Conservation (phyloP, 768 basidiomycete genomes). For the Collybia sp. region DNA sequence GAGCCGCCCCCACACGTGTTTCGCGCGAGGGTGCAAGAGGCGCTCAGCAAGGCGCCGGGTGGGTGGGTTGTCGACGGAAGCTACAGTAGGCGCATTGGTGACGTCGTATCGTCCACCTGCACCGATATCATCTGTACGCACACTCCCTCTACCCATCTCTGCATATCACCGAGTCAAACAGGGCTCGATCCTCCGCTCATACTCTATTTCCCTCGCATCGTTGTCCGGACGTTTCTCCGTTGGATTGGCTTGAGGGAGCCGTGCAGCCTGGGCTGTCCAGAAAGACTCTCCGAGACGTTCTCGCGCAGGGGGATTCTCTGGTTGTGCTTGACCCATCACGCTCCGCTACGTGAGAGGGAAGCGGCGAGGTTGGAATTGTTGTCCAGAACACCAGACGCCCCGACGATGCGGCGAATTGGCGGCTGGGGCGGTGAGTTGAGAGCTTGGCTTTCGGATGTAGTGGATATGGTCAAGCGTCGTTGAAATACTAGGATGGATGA, state of each 20-base stretch:
- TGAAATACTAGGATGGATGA: no score
- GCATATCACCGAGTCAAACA: slow-evolving; percentile 14
- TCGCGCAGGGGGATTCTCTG: slow-evolving; percentile 44
- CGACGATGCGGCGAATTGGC: slow-evolving; percentile 43
- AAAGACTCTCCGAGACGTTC: slow-evolving; percentile 33
- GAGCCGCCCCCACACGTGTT: slow-evolving; percentile 23
- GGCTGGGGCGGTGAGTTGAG: slow-evolving; percentile 43
- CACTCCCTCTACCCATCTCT: background rate
- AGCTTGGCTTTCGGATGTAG: slow-evolving; percentile 34
- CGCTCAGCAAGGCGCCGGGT: slow-evolving; percentile 20
- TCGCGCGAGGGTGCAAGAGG: slow-evolving; percentile 19
- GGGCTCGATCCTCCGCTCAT: slow-evolving; percentile 67
- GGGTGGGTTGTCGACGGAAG: slow-evolving; percentile 58
- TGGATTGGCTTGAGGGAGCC: slow-evolving; percentile 25
- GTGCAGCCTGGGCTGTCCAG: slow-evolving; percentile 48
- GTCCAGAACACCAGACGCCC: slow-evolving; percentile 3
- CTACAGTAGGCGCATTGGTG: slow-evolving; percentile 24
- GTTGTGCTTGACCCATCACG: slow-evolving; percentile 45
- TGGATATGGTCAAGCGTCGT: slow-evolving; percentile 22
- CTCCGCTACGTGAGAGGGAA: slow-evolving; percentile 27
- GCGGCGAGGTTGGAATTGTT: slow-evolving; percentile 20
- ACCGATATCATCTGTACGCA: slow-evolving; percentile 55
- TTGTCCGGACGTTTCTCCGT: slow-evolving; percentile 48
- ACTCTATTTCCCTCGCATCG: slow-evolving; percentile 57
- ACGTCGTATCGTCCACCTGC: slow-evolving; percentile 27